Evolutionary conservation across 768 basidiomycete species (phyloP).

Genomic region (Strobilomyces echinocephalus): DNA sequence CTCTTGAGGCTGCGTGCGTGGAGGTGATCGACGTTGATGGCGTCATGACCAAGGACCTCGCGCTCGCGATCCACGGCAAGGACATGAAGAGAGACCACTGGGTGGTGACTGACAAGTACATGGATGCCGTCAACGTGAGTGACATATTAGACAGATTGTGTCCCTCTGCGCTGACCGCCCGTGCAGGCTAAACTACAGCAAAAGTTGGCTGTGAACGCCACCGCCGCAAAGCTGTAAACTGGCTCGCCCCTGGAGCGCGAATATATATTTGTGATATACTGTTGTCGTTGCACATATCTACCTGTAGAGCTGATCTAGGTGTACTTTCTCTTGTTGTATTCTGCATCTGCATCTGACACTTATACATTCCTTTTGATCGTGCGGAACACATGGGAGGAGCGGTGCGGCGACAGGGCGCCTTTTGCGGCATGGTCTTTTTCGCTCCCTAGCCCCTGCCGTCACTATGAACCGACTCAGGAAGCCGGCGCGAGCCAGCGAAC

Average conservation of each 20-base stretch:
- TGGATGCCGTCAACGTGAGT: conserved; percentile 88
- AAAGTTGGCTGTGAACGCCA: conserved; percentile 35
- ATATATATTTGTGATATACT: conserved; percentile 7
- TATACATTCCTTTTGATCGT: background rate
- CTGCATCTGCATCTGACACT: conserved; percentile 1
- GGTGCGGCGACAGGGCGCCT: conserved; percentile 5
- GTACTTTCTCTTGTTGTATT: conserved; percentile 17
- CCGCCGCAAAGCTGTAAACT: conserved; percentile 12
- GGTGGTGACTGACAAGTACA: conserved; percentile 91
- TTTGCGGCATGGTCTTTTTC: background rate
- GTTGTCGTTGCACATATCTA: conserved; percentile 12
- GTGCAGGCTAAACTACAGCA: conserved; percentile 41
- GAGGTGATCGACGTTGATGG: conserved; percentile 89
- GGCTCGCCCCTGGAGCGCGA: background rate
- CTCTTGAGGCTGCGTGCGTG: conserved; percentile 82
- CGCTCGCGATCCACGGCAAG: conserved; percentile 90
- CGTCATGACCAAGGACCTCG: conserved; percentile 96
- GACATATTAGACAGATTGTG: background rate
- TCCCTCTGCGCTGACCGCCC: conserved; percentile 12
- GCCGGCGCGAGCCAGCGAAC: conserved; percentile 7
- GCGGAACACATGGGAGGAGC: background rate
- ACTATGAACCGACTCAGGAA: conserved; percentile 26
- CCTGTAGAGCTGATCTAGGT: conserved; percentile 19
- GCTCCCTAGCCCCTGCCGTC: background rate
- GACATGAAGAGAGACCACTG: conserved; percentile 90